A percentile compares a stretch with the other conserved stretches of the same genome.
Evolutionary conservation across 257 asterid genomes (phyloP).

Genomic region (Plantago elongata): DNA sequence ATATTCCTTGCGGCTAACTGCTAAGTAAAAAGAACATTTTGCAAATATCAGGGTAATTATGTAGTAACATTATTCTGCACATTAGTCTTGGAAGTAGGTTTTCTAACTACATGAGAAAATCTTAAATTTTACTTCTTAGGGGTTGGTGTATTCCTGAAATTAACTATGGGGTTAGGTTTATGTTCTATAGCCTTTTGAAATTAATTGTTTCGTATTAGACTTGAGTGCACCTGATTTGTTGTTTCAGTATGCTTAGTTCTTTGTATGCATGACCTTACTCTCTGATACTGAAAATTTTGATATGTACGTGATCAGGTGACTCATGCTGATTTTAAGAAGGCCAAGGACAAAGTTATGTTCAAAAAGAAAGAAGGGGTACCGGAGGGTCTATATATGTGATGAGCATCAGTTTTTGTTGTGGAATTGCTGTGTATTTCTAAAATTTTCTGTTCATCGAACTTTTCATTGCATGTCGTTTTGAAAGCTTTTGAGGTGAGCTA

Average conservation of each 20-base stretch:
- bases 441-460: not conserved
- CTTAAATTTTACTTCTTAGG: too few relatives aligned
- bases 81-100: too few relatives aligned
- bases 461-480: conserved; percentile 5
- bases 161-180: too few relatives aligned
- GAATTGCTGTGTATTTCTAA: not conserved
- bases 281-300: conserved; percentile 11
- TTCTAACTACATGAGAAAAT: too few relatives aligned
- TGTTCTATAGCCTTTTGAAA: too few relatives aligned
- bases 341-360: conserved; percentile 59
- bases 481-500: not conserved
- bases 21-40: too few relatives aligned
- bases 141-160: too few relatives aligned
- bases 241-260: not conserved
- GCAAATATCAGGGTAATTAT: too few relatives aligned
- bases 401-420: not conserved
- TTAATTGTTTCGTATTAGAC: too few relatives aligned
- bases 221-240: not conserved
- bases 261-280: not conserved
- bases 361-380: conserved; percentile 62
- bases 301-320: conserved; percentile 31
- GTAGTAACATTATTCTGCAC: too few relatives aligned
- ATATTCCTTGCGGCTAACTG: too few relatives aligned
- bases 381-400: conserved; percentile 52
- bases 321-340: conserved; percentile 51